phyloP scores from a whole-genome alignment of 345 rosid genomes.

The Acer yangbiense region DNA sequence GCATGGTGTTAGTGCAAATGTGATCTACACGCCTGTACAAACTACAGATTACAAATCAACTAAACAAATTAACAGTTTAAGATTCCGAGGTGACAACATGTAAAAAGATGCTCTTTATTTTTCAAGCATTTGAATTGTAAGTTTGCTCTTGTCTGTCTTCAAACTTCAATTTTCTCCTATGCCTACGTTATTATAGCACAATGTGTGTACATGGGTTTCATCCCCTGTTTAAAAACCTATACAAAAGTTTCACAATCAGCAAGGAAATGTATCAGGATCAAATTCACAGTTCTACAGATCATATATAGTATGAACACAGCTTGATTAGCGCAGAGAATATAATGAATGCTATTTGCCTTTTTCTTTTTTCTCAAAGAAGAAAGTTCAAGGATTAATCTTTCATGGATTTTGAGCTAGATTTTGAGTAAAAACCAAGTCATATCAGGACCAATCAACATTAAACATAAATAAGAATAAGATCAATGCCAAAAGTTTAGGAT shows the following conservation, averaged over 20 bases:
- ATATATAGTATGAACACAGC: neutral
- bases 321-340: neutral
- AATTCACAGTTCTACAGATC: neutral
- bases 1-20: neutral
- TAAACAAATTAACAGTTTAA: neutral
- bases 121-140: neutral
- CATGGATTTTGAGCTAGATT: neutral
- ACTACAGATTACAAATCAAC: slow-evolving; percentile 3
- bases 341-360: neutral
- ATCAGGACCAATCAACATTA: neutral
- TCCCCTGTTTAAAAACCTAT: neutral
- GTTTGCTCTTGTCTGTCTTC: neutral
- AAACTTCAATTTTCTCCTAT: slow-evolving; percentile 4
- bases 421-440: neutral
- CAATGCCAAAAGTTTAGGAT: neutral
- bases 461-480: neutral
- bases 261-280: slow-evolving; percentile 1
- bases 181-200: neutral
- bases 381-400: neutral
- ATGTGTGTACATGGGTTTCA: neutral
- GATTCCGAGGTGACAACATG: neutral
- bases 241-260: neutral
- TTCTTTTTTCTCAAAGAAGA: too few relatives aligned
- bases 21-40: neutral
- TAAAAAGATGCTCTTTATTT: neutral